Percentiles rank a stretch among this genome's conserved stretches.
phyloP scores from a whole-genome alignment of 768 basidiomycete species.

The Ramaria rubella region DNA sequence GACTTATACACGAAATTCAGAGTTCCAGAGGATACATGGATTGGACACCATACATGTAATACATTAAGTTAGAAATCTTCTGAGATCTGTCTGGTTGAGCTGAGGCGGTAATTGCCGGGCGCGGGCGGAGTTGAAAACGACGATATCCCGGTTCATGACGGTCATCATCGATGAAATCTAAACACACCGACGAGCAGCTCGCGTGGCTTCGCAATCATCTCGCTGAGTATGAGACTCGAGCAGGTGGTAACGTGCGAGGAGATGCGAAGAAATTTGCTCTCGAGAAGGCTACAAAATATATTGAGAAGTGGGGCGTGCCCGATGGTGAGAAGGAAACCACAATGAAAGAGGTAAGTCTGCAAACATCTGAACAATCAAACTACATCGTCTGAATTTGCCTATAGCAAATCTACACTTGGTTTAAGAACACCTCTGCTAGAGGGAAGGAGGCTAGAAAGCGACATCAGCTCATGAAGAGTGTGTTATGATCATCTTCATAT shows the following conservation, averaged over 20 bases:
- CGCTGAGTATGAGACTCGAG: constrained; percentile 52
- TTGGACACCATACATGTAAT: too few species aligned
- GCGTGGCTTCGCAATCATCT: constrained; percentile 47
- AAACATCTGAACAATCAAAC: constrained; percentile 3
- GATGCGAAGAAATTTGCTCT: constrained; percentile 67
- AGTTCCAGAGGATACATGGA: too few species aligned
- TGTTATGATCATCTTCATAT: constrained; percentile 11
- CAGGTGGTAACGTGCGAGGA: constrained; percentile 53
- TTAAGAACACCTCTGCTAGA: constrained; percentile 62
- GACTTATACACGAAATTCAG: too few species aligned
- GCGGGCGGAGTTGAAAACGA: background rate
- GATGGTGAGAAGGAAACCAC: constrained; percentile 53
- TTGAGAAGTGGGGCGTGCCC: constrained; percentile 51
- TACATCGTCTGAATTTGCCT: constrained; percentile 11
- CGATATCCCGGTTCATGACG: constrained; percentile 11
- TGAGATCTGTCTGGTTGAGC: background rate
- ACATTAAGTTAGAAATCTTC: background rate
- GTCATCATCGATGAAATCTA: constrained; percentile 13
- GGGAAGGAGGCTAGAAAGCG: constrained; percentile 33
- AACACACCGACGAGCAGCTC: constrained; percentile 54
- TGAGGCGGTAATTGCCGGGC: background rate
- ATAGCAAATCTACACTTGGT: constrained; percentile 70
- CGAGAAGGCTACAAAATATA: constrained; percentile 56
- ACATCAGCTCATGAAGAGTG: constrained; percentile 14
- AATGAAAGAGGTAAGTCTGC: constrained; percentile 50